phyloP scores from a whole-genome alignment of 768 basidiomycete species.

The Leccinellum albellum region DNA sequence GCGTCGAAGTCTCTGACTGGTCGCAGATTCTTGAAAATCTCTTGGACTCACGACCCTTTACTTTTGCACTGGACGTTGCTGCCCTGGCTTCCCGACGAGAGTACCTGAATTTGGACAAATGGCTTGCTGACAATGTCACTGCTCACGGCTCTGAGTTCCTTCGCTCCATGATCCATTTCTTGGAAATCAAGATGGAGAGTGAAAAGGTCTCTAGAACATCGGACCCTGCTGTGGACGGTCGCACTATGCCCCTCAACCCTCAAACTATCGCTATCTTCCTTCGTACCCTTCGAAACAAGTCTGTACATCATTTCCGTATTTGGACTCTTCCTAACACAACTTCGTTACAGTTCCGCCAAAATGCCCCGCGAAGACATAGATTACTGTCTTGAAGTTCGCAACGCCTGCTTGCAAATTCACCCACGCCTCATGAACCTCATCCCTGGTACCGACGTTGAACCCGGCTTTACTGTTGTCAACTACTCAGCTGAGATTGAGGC shows the following conservation, averaged over 20 bases:
- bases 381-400: constrained; percentile 87
- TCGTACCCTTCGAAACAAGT: constrained; percentile 83
- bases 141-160: constrained; percentile 84
- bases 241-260: constrained; percentile 84
- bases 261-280: constrained; percentile 91
- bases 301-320: constrained; percentile 25
- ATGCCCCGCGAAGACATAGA: constrained; percentile 78
- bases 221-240: constrained; percentile 71
- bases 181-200: constrained; percentile 89
- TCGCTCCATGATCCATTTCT: constrained; percentile 80
- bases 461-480: constrained; percentile 83
- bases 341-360: constrained; percentile 54
- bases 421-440: constrained; percentile 93
- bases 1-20: constrained; percentile 4
- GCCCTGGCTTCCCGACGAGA: constrained; percentile 90
- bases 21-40: constrained; percentile 85
- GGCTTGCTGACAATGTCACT: constrained; percentile 86
- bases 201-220: constrained; percentile 76
- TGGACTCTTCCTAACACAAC: constrained; percentile 2
- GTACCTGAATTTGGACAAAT: constrained; percentile 94
- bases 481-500: constrained; percentile 87
- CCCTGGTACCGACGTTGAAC: constrained; percentile 83
- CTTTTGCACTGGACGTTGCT: constrained; percentile 90
- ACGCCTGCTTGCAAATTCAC: constrained; percentile 89
- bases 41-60: constrained; percentile 83